These are phyloP conservation scores for Elymus sibiricus DNA, from an alignment of 176 grass and related monocot genomes.

Conservation along the genomic window DNA sequence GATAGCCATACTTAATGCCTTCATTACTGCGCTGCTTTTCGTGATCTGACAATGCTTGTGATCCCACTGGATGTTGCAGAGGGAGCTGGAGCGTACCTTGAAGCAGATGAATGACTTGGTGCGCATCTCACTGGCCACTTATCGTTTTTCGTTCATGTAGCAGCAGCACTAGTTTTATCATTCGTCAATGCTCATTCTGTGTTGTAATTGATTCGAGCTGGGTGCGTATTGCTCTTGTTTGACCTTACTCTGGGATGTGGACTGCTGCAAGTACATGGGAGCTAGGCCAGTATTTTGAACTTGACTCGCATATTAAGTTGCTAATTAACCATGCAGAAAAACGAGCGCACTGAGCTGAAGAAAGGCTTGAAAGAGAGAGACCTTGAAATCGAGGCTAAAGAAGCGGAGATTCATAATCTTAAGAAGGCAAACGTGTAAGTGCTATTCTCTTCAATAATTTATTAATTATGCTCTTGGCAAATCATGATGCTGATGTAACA, in stretches of 20 bases:
- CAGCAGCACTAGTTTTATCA: background rate
- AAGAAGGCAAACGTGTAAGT: slow-evolving; percentile 60
- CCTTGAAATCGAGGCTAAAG: slow-evolving; percentile 65
- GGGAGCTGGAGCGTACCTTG: background rate
- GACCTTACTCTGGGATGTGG: background rate
- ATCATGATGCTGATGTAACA: background rate
- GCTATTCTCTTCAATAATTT: background rate
- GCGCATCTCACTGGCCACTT: background rate
- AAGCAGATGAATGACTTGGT: background rate
- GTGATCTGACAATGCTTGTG: background rate
- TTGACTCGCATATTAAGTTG: background rate
- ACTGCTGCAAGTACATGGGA: background rate
- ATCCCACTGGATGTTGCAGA: background rate
- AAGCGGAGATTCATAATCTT: slow-evolving; percentile 60
- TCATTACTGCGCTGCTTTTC: background rate
- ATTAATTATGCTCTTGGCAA: too few relatives aligned
- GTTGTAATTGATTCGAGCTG: background rate
- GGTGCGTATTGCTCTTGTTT: background rate
- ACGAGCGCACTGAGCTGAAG: slow-evolving; percentile 52
- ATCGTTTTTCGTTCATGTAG: background rate
- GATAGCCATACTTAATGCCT: background rate
- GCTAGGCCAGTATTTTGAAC: background rate
- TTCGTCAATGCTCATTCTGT: background rate
- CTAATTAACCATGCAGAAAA: slow-evolving; percentile 47
- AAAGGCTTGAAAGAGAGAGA: slow-evolving; percentile 65